Conservation (phyloP, 1,284 basidiomycete species). For the Trametes sp. region DNA sequence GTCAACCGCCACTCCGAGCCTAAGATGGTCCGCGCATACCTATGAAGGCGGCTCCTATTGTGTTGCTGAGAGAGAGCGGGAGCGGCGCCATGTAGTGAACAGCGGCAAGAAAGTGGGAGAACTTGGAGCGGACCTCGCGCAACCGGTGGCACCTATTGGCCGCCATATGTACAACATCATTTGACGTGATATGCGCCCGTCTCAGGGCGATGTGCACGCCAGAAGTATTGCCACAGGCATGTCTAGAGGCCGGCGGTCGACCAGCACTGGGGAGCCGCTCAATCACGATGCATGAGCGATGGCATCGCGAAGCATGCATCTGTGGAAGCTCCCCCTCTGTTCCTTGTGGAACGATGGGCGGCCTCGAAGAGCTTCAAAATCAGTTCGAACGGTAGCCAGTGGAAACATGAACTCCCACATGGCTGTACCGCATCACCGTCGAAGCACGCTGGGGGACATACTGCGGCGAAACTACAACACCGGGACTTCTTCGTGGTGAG, state of each 20-base stretch:
- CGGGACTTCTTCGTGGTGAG: neutral
- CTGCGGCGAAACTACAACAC: neutral
- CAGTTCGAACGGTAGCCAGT: neutral
- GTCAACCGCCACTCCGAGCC: neutral
- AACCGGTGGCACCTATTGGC: no score
- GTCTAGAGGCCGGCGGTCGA: neutral
- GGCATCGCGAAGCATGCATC: neutral
- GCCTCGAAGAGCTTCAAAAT: neutral
- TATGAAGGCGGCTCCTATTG: conserved; percentile 25
- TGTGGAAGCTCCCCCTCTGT: no score
- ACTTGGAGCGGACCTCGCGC: no score
- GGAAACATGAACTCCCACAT: neutral
- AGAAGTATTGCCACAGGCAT: neutral
- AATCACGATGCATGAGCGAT: neutral
- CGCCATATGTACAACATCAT: no score
- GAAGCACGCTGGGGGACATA: neutral
- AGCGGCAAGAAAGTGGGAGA: neutral
- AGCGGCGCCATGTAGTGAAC: neutral
- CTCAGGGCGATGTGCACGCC: neutral
- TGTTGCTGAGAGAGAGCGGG: conserved; percentile 5
- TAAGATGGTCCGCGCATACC: conserved; percentile 6
- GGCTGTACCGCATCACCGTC: neutral
- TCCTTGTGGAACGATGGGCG: neutral
- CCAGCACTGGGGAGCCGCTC: neutral
- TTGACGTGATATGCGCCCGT: neutral